phyloP scores from a whole-genome alignment of 2,329 filamentous ascomycete genomes.

The Zasmidium citrigriseum region DNA sequence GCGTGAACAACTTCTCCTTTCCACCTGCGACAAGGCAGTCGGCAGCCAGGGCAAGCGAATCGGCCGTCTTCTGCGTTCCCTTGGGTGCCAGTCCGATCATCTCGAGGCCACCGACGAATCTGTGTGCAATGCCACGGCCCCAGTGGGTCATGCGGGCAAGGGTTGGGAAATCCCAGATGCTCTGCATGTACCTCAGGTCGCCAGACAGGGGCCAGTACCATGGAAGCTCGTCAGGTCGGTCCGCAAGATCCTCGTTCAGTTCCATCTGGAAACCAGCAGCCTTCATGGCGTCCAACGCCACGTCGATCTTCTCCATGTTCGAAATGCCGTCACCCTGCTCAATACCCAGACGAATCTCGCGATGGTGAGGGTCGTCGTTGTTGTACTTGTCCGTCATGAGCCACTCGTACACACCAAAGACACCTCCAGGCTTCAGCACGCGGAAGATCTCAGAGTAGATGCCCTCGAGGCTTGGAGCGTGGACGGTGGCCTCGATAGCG shows the following conservation, averaged over 20 bases:
- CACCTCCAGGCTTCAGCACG: conserved; percentile 91
- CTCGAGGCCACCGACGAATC: conserved; percentile 78
- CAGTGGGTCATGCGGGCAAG: conserved; percentile 87
- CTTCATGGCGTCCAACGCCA: conserved; percentile 80
- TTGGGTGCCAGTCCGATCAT: conserved; percentile 72
- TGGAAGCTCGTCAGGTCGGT: conserved; percentile 71
- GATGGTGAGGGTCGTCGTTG: conserved; percentile 82
- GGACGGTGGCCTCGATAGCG: conserved; percentile 94
- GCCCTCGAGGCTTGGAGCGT: conserved; percentile 85
- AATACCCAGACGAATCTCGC: conserved; percentile 88
- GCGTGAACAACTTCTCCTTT: conserved; percentile 87
- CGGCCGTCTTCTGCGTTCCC: conserved; percentile 90
- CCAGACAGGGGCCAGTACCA: conserved; percentile 96
- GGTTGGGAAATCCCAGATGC: conserved; percentile 75
- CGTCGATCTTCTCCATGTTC: conserved; percentile 89
- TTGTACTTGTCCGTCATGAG: conserved; percentile 96
- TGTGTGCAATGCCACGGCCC: conserved; percentile 75
- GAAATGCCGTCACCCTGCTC: conserved; percentile 96
- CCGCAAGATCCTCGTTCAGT: conserved; percentile 82
- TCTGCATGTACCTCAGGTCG: conserved; percentile 79
- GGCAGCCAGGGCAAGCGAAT: conserved; percentile 78
- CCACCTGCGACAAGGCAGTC: conserved; percentile 88
- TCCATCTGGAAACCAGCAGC: conserved; percentile 83
- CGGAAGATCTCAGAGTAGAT: conserved; percentile 95
- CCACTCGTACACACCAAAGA: conserved; percentile 98